phyloP scores from a whole-genome alignment of 2,329 filamentous ascomycete species.

The Simplicillium aogashimaense region DNA sequence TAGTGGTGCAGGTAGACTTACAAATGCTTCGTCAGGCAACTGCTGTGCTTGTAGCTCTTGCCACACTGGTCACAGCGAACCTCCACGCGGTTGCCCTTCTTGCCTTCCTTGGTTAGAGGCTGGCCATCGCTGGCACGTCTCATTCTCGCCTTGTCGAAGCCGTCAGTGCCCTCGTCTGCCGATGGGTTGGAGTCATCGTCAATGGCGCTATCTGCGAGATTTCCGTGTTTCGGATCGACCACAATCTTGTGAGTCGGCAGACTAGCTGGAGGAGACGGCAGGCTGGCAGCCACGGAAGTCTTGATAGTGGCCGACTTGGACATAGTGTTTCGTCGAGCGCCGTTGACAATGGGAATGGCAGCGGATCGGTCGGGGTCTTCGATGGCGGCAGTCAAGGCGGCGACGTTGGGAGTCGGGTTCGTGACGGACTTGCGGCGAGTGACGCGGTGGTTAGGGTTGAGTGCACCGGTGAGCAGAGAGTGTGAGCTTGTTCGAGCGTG shows the following conservation, averaged over 20 bases:
- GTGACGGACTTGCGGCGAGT: conserved; percentile 92
- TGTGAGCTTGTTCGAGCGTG: conserved; percentile 72
- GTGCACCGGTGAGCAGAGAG: conserved; percentile 65
- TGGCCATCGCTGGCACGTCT: conserved; percentile 78
- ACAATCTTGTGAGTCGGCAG: conserved; percentile 49
- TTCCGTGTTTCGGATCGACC: conserved; percentile 38
- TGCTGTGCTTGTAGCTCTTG: conserved; percentile 99
- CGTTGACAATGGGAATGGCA: conserved; percentile 47
- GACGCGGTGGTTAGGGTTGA: conserved; percentile 76
- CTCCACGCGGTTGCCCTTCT: conserved; percentile 74
- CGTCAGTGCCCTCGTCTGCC: conserved; percentile 40
- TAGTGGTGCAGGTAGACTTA: conserved; percentile 48
- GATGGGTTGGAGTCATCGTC: conserved; percentile 56
- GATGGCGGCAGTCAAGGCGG: conserved; percentile 64
- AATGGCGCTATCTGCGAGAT: conserved; percentile 51
- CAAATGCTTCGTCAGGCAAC: conserved; percentile 99
- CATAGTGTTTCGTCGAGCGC: conserved; percentile 55
- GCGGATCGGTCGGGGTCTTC: conserved; percentile 53
- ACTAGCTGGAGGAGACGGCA: conserved; percentile 57
- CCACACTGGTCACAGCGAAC: conserved; percentile 96
- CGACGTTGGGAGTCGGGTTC: conserved; percentile 60
- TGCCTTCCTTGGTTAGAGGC: conserved; percentile 70
- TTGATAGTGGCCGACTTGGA: conserved; percentile 52
- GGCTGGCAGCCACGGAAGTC: conserved; percentile 42
- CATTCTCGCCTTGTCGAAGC: conserved; percentile 38